phyloP scores from a whole-genome alignment of 306 rosid species.

The Cicer cuneatum region DNA sequence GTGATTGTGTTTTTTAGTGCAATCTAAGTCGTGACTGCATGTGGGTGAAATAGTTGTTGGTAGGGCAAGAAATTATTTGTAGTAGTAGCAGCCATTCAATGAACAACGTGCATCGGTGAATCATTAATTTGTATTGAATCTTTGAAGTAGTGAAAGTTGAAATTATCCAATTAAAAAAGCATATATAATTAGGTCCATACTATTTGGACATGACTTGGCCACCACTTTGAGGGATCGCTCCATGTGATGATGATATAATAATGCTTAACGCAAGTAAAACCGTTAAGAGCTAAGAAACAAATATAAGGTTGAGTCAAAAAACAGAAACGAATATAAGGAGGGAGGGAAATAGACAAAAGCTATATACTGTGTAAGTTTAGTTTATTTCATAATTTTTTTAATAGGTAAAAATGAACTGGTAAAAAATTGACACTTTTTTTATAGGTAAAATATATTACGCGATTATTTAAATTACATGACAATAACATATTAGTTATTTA shows the following conservation, averaged over 20 bases:
- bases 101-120: conserved; percentile 38
- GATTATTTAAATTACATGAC: too few relatives aligned
- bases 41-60: conserved; percentile 43
- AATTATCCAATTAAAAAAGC: conserved; percentile 18
- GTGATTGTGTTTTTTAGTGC: conserved; percentile 38
- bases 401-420: too few relatives aligned
- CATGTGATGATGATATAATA: not conserved
- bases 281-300: conserved; percentile 18
- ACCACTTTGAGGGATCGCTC: conserved; percentile 21
- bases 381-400: not conserved
- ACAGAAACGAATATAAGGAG: not conserved
- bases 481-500: too few relatives aligned
- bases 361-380: not conserved
- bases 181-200: conserved; percentile 8
- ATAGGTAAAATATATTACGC: too few relatives aligned
- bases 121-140: conserved; percentile 9
- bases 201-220: conserved; percentile 37
- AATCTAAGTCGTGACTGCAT: conserved; percentile 46
- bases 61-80: conserved; percentile 40
- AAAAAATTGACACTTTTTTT: too few relatives aligned
- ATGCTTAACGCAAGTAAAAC: conserved; percentile 2
- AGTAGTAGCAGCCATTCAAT: conserved; percentile 40
- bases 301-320: too few relatives aligned
- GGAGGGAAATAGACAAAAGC: not conserved
- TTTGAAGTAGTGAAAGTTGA: conserved; percentile 27